A percentile compares a stretch with the other conserved stretches of the same genome.
Evolutionary conservation across 805 yeast species (phyloP).

Genomic region (Myxozyma udenii): DNA sequence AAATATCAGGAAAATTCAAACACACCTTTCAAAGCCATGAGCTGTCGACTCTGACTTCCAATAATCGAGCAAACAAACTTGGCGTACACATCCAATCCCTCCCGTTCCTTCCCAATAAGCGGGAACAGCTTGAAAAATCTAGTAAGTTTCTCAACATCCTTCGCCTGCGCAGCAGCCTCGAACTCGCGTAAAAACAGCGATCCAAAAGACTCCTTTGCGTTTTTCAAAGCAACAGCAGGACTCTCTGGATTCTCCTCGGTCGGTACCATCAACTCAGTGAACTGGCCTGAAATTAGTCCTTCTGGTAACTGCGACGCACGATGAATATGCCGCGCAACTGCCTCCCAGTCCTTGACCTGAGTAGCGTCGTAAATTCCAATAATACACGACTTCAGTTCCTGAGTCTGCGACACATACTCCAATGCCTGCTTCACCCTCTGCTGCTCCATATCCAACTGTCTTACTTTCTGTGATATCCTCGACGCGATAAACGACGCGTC

Average conservation of each 20-base stretch:
- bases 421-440: slow-evolving; percentile 59
- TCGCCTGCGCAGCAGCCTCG: slow-evolving; percentile 60
- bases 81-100: slow-evolving; percentile 79
- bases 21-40: slow-evolving; percentile 26
- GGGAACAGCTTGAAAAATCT: slow-evolving; percentile 85
- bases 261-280: slow-evolving; percentile 80
- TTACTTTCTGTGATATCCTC: slow-evolving; percentile 64
- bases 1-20: not conserved
- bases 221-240: slow-evolving; percentile 56
- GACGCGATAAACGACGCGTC: slow-evolving; percentile 64
- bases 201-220: slow-evolving; percentile 60
- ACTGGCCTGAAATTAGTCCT: slow-evolving; percentile 56
- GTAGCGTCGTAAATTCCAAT: slow-evolving; percentile 66
- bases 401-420: slow-evolving; percentile 62
- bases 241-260: slow-evolving; percentile 78
- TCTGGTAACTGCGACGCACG: slow-evolving; percentile 54
- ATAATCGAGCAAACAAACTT: slow-evolving; percentile 82
- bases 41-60: slow-evolving; percentile 67
- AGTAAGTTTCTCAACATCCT: slow-evolving; percentile 68
- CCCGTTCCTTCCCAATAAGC: slow-evolving; percentile 63
- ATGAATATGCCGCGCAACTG: slow-evolving; percentile 64
- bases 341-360: slow-evolving; percentile 63
- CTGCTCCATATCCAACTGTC: slow-evolving; percentile 67
- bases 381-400: slow-evolving; percentile 62
- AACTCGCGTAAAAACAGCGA: slow-evolving; percentile 60